phyloP scores from a whole-genome alignment of 208 protist species.

The Leptomonas seymouri region DNA sequence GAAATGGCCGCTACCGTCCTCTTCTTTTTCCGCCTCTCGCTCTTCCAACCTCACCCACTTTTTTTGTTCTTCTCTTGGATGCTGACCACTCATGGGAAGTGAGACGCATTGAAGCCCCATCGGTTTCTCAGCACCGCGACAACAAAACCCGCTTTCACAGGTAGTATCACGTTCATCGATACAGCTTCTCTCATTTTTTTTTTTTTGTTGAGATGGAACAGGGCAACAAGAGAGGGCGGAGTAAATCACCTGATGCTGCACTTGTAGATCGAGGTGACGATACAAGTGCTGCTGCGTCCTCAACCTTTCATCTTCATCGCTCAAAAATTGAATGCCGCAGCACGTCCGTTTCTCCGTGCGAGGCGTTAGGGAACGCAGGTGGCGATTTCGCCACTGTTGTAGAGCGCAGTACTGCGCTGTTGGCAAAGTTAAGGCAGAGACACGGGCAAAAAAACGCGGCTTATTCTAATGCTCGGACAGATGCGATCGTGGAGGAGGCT shows the following conservation, averaged over 20 bases:
- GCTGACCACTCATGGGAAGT: too few species aligned
- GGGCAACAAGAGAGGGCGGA: conserved; percentile 4
- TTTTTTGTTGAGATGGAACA: background rate
- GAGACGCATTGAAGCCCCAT: too few species aligned
- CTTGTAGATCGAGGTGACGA: background rate
- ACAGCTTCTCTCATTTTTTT: background rate
- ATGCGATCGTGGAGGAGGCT: background rate
- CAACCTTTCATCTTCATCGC: background rate
- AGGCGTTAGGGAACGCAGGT: background rate
- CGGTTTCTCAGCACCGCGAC: too few species aligned
- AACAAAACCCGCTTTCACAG: too few species aligned
- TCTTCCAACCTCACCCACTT: too few species aligned
- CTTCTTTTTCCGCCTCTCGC: too few species aligned
- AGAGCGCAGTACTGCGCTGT: conserved; percentile 28
- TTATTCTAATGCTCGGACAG: background rate
- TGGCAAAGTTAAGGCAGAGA: conserved; percentile 21
- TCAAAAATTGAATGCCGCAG: background rate
- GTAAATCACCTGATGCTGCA: conserved; percentile 5
- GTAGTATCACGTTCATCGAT: too few species aligned
- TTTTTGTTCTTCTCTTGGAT: too few species aligned
- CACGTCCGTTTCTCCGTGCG: background rate
- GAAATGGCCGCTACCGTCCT: too few species aligned
- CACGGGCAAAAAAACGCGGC: background rate
- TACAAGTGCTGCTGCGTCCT: background rate
- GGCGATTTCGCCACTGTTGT: conserved; percentile 33